Conservation (phyloP, 306 rosid genomes). For the Pterocarpus santalinus region DNA sequence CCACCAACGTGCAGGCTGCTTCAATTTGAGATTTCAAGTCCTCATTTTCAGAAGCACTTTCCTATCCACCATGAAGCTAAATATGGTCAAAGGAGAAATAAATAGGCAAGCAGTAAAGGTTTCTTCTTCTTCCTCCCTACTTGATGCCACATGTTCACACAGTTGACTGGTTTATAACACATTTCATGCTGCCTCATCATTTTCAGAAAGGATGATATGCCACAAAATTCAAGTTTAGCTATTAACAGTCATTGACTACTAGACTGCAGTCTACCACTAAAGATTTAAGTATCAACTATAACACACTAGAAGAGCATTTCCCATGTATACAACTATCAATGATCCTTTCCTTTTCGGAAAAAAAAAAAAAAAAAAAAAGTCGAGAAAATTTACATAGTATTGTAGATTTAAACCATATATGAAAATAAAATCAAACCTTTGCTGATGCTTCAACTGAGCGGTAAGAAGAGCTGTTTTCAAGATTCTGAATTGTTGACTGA, state of each 20-base stretch:
- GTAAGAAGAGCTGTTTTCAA: conserved; percentile 60
- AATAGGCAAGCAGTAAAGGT: conserved; percentile 23
- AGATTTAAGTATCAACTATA: conserved; percentile 15
- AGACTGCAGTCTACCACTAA: neutral
- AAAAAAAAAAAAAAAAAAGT: neutral
- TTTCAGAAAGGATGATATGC: conserved; percentile 29
- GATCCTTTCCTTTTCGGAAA: conserved; percentile 18
- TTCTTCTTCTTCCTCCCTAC: conserved; percentile 32
- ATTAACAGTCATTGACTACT: conserved; percentile 7
- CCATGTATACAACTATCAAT: conserved; percentile 8
- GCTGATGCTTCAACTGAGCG: conserved; percentile 51
- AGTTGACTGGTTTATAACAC: conserved; percentile 17
- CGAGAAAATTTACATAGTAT: neutral
- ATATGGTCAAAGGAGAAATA: conserved; percentile 41
- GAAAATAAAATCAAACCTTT: conserved; percentile 65
- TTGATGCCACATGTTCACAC: conserved; percentile 27
- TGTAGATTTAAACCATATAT: conserved; percentile 36
- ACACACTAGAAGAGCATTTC: conserved; percentile 4
- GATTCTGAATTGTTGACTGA: conserved; percentile 70
- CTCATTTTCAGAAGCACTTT: conserved; percentile 60
- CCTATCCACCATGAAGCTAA: conserved; percentile 47
- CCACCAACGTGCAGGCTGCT: conserved; percentile 70
- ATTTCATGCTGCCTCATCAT: conserved; percentile 29
- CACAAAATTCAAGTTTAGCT: conserved; percentile 25
- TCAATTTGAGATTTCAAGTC: conserved; percentile 78